phyloP scores from a whole-genome alignment of 2,329 filamentous ascomycete genomes.

The Epichloe gansuensis region DNA sequence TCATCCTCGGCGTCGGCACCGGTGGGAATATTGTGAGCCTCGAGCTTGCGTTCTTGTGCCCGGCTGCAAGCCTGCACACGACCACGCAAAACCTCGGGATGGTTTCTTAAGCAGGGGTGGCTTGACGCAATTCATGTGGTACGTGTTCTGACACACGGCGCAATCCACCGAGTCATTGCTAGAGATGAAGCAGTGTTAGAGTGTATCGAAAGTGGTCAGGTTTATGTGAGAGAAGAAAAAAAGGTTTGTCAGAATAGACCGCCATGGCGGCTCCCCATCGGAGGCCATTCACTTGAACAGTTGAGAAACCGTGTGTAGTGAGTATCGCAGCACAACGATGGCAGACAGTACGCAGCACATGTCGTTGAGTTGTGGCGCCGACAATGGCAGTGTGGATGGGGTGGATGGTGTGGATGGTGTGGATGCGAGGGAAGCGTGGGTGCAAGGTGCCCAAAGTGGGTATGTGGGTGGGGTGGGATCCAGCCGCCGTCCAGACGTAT shows the following conservation, averaged over 20 bases:
- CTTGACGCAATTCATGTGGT: conserved; percentile 96
- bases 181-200: conserved; percentile 3
- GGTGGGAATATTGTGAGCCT: conserved; percentile 77
- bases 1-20: conserved; percentile 59
- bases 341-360: not conserved
- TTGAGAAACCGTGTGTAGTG: not conserved
- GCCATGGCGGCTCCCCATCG: not conserved
- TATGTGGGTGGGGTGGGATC: conserved; percentile 1
- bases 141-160: conserved; percentile 86
- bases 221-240: not conserved
- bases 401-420: conserved; percentile 4
- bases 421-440: conserved; percentile 11
- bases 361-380: conserved; percentile 3
- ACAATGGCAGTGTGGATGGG: conserved; percentile 10
- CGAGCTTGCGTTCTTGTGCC: conserved; percentile 85
- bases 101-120: conserved; percentile 91
- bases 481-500: conserved; percentile 5
- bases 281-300: not conserved
- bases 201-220: too few species aligned
- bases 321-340: not conserved
- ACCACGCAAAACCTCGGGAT: conserved; percentile 95
- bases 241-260: not conserved
- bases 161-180: conserved; percentile 95
- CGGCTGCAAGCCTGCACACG: conserved; percentile 91
- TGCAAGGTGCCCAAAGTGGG: conserved; percentile 7